Base-by-base conservation (phyloP, 148 eudicot genomes). In the Polygonum maritimum region DNA sequence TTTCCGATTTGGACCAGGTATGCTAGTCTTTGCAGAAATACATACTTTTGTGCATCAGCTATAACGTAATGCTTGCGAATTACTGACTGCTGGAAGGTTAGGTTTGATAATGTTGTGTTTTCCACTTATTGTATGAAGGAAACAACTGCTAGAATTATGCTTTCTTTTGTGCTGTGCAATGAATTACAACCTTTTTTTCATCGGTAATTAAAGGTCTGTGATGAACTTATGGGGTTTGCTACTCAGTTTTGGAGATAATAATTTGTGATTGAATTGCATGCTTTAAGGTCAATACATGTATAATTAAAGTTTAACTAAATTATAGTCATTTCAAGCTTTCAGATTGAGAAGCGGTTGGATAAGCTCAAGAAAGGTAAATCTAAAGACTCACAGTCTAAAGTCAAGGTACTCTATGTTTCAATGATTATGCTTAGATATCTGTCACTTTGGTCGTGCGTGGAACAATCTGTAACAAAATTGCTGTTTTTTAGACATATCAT, bases 1-100 rank as follows among this genome's bases (percentile, higher is more conserved):
- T 95, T 79, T 88, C 94, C 51, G 99, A 92, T 86, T 76, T 95
- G 82, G 97, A 92, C 81, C 99, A 95, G 98, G 99, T 92, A 90
- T 70, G 54, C 73, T 55, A 74, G 76, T 49, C 38, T 13, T 65
- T 36, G 4, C 19, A 0, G 71, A 5, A 65, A 16, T 14, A 65
- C 14, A 36, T 67, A 67, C 14, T 35, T 36, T 19, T 36, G 10
- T 67, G 71, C 21, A 38, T 11, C 19, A 67, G 45, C 21, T 63
- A 63, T 35, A 31, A 63, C 14, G 70, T 63, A 63, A 63, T 63
- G 39, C 70, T 63, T 63, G 35, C 35, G 19, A 58, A 58, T 58
- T 58, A n/a, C 65, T 58, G 65, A 58, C 13, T 2, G 65, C 35
- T 22, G 65, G 65, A 58, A 58, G 65, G 65, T 33, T 26, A 26